phyloP scores from a whole-genome alignment of 1,284 basidiomycete species.

The Blastosporella zonata region DNA sequence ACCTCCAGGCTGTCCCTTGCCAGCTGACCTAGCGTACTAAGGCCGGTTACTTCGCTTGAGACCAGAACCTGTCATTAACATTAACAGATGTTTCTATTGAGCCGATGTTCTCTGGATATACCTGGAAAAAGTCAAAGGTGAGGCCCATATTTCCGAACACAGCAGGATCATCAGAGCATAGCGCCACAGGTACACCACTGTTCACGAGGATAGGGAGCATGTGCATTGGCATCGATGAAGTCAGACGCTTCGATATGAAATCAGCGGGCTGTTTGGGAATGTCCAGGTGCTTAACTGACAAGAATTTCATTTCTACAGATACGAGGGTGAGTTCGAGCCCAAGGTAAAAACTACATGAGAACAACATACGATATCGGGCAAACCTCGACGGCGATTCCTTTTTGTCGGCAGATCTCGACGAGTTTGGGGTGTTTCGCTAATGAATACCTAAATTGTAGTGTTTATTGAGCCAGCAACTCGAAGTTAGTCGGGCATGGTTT shows the following conservation, averaged over 20 bases:
- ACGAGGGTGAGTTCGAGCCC: neutral
- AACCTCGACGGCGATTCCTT: slow-evolving; percentile 64
- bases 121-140: slow-evolving; percentile 72
- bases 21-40: slow-evolving; percentile 56
- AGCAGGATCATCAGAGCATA: slow-evolving; percentile 72
- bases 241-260: slow-evolving; percentile 49
- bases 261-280: neutral
- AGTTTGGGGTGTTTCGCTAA: slow-evolving; percentile 71
- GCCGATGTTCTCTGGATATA: slow-evolving; percentile 17
- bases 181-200: slow-evolving; percentile 63
- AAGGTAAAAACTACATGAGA: neutral
- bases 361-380: slow-evolving; percentile 66
- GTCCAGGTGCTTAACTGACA: slow-evolving; percentile 32
- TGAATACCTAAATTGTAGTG: slow-evolving; percentile 48
- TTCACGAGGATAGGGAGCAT: slow-evolving; percentile 67
- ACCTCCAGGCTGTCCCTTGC: slow-evolving; percentile 67
- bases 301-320: slow-evolving; percentile 60
- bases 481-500: neutral
- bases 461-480: neutral
- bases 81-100: neutral
- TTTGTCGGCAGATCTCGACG: slow-evolving; percentile 62
- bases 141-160: slow-evolving; percentile 78
- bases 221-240: slow-evolving; percentile 74
- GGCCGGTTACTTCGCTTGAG: slow-evolving; percentile 60
- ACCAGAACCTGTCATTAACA: slow-evolving; percentile 48